Percentiles rank a stretch among this genome's conserved stretches.
Conservation (phyloP, 2,329 filamentous ascomycete genomes). For the Trichoderma cornu-damae region DNA sequence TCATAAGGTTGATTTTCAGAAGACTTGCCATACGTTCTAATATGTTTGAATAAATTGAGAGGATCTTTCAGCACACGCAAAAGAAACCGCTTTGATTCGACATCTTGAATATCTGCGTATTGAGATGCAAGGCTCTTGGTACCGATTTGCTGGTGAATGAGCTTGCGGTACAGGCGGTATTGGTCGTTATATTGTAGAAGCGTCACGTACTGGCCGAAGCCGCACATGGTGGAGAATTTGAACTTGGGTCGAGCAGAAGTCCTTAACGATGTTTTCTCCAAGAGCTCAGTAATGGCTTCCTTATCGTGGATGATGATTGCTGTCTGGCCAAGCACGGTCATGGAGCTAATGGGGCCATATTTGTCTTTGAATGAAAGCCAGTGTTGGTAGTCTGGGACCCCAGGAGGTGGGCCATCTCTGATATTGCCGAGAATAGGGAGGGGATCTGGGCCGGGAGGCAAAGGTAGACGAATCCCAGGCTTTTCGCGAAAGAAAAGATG, state of each 20-base stretch:
- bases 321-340: conserved; percentile 29
- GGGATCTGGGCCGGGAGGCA: conserved; percentile 28
- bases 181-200: conserved; percentile 21
- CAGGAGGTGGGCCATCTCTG: conserved; percentile 37
- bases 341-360: conserved; percentile 29
- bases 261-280: conserved; percentile 28
- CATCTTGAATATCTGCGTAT: conserved; percentile 26
- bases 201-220: conserved; percentile 21
- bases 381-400: conserved; percentile 29
- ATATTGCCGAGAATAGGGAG: conserved; percentile 43
- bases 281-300: conserved; percentile 32
- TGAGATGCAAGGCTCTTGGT: conserved; percentile 22
- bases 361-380: conserved; percentile 33
- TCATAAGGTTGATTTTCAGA: too few species aligned
- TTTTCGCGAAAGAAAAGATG: not conserved
- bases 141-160: conserved; percentile 30
- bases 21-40: conserved; percentile 27
- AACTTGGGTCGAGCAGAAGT: conserved; percentile 21
- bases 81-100: conserved; percentile 27
- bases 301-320: conserved; percentile 40
- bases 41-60: conserved; percentile 22
- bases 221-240: conserved; percentile 23
- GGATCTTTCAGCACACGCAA: conserved; percentile 25
- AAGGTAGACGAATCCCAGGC: not conserved
- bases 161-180: conserved; percentile 26